phyloP scores from a whole-genome alignment of 225 moss, liverwort and hornwort genomes.

The Rhytidiadelphus loreus region DNA sequence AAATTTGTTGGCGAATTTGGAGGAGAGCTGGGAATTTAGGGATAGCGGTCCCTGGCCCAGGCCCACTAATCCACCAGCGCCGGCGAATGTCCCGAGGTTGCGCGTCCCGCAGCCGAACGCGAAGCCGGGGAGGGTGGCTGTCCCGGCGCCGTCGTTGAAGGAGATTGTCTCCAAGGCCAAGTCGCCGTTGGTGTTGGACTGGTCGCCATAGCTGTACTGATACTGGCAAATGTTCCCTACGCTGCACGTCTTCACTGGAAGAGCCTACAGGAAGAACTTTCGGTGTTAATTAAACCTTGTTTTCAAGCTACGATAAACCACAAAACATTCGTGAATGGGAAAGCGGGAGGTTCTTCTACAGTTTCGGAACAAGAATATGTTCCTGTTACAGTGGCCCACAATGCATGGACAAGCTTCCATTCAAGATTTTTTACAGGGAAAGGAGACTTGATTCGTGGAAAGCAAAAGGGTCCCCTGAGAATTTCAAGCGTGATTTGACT shows the following conservation, averaged over 20 bases:
- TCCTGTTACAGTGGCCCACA: background rate
- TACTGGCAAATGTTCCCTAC: conserved; percentile 30
- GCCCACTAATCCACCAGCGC: conserved; percentile 52
- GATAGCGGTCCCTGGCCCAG: conserved; percentile 57
- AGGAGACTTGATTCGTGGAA: background rate
- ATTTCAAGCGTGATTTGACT: background rate
- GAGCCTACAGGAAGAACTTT: conserved; percentile 8
- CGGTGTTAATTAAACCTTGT: background rate
- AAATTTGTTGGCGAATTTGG: conserved; percentile 44
- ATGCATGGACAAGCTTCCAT: background rate
- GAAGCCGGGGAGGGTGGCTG: conserved; percentile 24
- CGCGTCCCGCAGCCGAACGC: conserved; percentile 49
- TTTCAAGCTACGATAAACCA: background rate
- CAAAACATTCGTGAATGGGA: background rate
- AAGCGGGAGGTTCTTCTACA: background rate
- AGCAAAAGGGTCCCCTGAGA: too few species aligned
- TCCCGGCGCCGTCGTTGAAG: background rate
- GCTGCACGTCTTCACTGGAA: conserved; percentile 33
- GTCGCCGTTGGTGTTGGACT: conserved; percentile 44
- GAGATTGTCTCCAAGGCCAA: conserved; percentile 36
- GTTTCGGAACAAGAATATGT: background rate
- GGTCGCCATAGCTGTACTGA: conserved; percentile 56
- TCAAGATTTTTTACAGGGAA: background rate
- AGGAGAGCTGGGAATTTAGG: conserved; percentile 37
- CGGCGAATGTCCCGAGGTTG: conserved; percentile 45